Evolutionary conservation across 345 rosid species (phyloP), one percentile per base, ranked within the genome.

Genomic region (Populus alba): DNA sequence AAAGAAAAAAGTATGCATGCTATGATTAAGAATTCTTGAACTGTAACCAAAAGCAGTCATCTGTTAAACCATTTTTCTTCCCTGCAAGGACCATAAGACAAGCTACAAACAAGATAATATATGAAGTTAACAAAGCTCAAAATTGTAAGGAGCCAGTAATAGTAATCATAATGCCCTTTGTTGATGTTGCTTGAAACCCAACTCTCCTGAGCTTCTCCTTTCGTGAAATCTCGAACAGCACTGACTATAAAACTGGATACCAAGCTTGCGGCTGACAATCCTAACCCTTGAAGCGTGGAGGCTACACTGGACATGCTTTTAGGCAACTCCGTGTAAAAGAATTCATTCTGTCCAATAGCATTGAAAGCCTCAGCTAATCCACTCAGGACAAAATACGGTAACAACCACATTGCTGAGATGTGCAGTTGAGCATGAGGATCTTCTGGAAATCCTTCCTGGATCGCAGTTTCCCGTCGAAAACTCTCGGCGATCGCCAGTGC

Each of bases 231-330:
- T 12, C 51, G 51, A 47, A 47, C 51, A 47, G 51, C 18, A 15
- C 51, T 47, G 11, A 47, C 51, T 12, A 47, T 47, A 15, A 15
- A 47, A 47, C 51, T 47, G 6, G 51, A 47, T 15, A 47, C 51
- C 51, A 47, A 47, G 18, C 51, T 47, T 47, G 51, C 51, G 18
- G 51, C 51, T 2, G 51, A 15, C 16, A 47, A 47, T 15, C 51
- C 51, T 47, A 47, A 0, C 5, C 51, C 51, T 15, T 47, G 51
- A 47, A 47, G 51, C 51, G 51, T 47, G 16, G 51, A 82, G 0
- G 97, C 97, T 2, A 93, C 87, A 57, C 93, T 91, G 15, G 95
- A 89, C 92, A 93, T 93, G 65, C 85, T 87, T 79, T 90, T 89
- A 7, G 97, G 97, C 78, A 93, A 81, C 89, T 93, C 94, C 0